Conservation (phyloP, 495 filamentous ascomycete genomes). For the Neurospora intermedia region DNA sequence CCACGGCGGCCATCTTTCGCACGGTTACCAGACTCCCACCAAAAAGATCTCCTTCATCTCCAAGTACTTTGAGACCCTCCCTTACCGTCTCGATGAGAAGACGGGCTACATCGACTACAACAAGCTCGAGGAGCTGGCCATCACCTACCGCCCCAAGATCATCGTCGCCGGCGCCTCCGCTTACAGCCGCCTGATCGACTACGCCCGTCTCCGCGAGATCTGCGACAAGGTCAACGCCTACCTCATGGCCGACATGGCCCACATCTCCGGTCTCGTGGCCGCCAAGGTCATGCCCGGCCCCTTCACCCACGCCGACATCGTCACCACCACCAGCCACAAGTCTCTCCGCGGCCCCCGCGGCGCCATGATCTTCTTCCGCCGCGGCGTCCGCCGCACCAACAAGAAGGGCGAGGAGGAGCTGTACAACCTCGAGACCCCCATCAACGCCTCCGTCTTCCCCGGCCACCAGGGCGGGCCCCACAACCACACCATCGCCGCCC, state of each 20-base stretch:
- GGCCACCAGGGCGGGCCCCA: slow-evolving; percentile 97
- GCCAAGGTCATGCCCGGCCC: slow-evolving; percentile 82
- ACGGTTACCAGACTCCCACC: slow-evolving; percentile 93
- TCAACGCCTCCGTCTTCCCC: slow-evolving; percentile 97
- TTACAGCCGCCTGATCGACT: slow-evolving; percentile 91
- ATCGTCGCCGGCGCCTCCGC: slow-evolving; percentile 92
- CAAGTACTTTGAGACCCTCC: slow-evolving; percentile 97
- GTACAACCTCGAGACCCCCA: slow-evolving; percentile 88
- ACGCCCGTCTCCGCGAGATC: slow-evolving; percentile 75
- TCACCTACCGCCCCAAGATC: slow-evolving; percentile 85
- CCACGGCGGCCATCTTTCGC: slow-evolving; percentile 92
- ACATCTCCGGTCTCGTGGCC: slow-evolving; percentile 89
- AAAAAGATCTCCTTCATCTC: slow-evolving; percentile 98
- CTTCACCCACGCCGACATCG: slow-evolving; percentile 83
- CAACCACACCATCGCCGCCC: slow-evolving; percentile 96
- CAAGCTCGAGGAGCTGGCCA: slow-evolving; percentile 72
- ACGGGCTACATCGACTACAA: slow-evolving; percentile 94
- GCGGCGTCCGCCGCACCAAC: slow-evolving; percentile 74
- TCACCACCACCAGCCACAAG: slow-evolving; percentile 98
- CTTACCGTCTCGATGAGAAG: slow-evolving; percentile 80
- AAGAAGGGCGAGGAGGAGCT: slow-evolving; percentile 76
- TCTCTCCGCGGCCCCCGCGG: slow-evolving; percentile 88
- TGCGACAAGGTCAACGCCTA: slow-evolving; percentile 87
- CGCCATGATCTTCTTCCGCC: slow-evolving; percentile 97
- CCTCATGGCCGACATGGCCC: slow-evolving; percentile 92